phyloP scores from a whole-genome alignment of 495 filamentous ascomycete genomes.

The Choiromyces venosus region DNA sequence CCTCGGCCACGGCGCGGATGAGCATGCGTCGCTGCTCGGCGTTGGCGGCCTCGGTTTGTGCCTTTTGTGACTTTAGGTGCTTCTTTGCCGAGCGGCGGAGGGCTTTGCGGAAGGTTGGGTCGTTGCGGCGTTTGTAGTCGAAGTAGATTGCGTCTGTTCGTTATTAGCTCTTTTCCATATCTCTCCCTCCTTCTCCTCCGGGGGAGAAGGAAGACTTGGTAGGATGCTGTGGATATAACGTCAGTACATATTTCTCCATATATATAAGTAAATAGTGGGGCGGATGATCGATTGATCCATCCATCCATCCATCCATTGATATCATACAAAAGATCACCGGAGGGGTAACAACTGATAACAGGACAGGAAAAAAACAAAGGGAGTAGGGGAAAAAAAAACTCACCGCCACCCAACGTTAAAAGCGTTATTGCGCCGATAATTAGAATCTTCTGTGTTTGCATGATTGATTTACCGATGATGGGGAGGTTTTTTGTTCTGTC shows the following conservation, averaged over 20 bases:
- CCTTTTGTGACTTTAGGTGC: constrained; percentile 68
- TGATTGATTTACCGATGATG: constrained; percentile 26
- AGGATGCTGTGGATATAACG: no score
- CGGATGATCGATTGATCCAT: constrained; percentile 6
- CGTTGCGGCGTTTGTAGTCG: constrained; percentile 82
- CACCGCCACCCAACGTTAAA: constrained; percentile 34
- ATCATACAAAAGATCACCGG: no score
- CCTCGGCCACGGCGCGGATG: constrained; percentile 63
- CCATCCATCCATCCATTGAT: no score
- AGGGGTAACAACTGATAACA: constrained; percentile 6
- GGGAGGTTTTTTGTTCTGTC: background rate
- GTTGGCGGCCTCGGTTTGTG: constrained; percentile 63
- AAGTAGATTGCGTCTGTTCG: constrained; percentile 76
- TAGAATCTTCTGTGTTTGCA: constrained; percentile 61
- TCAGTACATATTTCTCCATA: constrained; percentile 12
- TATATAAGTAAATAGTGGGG: background rate
- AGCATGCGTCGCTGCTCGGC: constrained; percentile 66
- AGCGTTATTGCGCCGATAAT: constrained; percentile 34
- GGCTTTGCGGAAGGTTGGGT: constrained; percentile 77
- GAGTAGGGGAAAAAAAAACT: constrained; percentile 14
- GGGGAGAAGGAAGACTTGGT: constrained; percentile 5
- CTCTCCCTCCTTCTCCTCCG: background rate
- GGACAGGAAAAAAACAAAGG: constrained; percentile 1
- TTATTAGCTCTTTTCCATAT: constrained; percentile 47
- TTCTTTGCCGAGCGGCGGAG: constrained; percentile 76